Percentiles rank a stretch among this genome's conserved stretches.
Conservation (phyloP, 2,329 filamentous ascomycete genomes). For the Alternaria hordeiaustralica region DNA sequence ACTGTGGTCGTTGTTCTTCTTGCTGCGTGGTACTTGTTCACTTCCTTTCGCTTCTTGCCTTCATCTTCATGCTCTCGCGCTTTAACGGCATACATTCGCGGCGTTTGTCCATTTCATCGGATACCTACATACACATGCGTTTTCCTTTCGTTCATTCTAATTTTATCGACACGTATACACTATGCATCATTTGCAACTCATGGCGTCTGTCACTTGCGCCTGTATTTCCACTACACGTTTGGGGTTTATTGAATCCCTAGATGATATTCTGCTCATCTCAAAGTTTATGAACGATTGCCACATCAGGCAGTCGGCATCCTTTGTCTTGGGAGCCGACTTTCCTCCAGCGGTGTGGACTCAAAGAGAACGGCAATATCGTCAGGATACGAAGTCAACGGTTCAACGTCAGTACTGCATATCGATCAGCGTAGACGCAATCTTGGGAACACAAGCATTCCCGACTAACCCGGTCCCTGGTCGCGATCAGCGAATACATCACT, state of each 20-base stretch:
- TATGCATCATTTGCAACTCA: not conserved
- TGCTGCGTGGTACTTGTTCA: not conserved
- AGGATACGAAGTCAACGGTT: not conserved
- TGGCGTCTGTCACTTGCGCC: not conserved
- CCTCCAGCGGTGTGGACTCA: not conserved
- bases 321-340: too few relatives aligned
- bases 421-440: not conserved
- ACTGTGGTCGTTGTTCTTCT: not conserved
- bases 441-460: not conserved
- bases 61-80: not conserved
- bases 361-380: not conserved
- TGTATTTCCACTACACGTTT: not conserved
- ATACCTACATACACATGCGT: not conserved
- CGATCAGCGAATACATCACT: not conserved
- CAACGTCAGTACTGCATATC: not conserved
- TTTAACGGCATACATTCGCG: not conserved
- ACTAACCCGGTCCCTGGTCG: not conserved
- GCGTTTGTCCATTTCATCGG: not conserved
- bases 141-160: not conserved
- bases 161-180: not conserved
- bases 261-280: not conserved
- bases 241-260: too few relatives aligned
- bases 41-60: not conserved
- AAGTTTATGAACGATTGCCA: not conserved
- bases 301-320: not conserved